Base-by-base conservation (phyloP, 257 asterid species). In the Rhazya stricta region DNA sequence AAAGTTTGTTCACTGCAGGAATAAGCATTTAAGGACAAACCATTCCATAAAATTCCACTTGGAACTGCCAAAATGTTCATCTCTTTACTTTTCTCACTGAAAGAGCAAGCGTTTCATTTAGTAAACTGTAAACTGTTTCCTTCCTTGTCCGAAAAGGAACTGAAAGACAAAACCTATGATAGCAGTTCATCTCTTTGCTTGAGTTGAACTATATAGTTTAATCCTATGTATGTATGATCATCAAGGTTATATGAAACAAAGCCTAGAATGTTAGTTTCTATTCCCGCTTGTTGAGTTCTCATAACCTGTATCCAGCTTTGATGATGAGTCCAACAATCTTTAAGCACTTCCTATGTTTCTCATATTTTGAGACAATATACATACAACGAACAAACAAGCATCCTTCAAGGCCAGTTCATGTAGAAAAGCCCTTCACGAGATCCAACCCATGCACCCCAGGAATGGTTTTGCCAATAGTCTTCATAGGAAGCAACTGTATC, bases 371-470 rank as follows among this genome's bases (percentile, higher is more conserved):
- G 23, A 56, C n/a, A 43, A 36, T 11, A 36, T 36, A 21, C 12
- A 9, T 23, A 11, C 0, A 6, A 48, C 41, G n/a, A 50, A 42
- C 30, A 3, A 51, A 16, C 41, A 1, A 69, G 41, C 57, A 36
- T 9, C 48, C 25, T 51, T 63, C 63, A 80, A 23, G 78, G 48
- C 80, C 76, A 80, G 46, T 76, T 74, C 71, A 76, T 42, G 71
- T 72, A 80, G 42, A 56, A 76, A 23, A 80, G 60, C 50, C 84
- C 84, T 29, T 80, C 84, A 3, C 39, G 32, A 15, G 78, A 80
- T 73, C 84, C 84, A 46, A 80, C 19, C 84, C 84, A 80, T 34
- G 48, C 76, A n/a, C 81, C 81, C 29, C n/a, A 57, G 7, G 32
- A 42, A 68, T 41, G 69, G 16, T 54, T 58, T 32, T 63, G 39